Conservation (phyloP, 306 rosid species). For the Trichosanthes truncata region DNA sequence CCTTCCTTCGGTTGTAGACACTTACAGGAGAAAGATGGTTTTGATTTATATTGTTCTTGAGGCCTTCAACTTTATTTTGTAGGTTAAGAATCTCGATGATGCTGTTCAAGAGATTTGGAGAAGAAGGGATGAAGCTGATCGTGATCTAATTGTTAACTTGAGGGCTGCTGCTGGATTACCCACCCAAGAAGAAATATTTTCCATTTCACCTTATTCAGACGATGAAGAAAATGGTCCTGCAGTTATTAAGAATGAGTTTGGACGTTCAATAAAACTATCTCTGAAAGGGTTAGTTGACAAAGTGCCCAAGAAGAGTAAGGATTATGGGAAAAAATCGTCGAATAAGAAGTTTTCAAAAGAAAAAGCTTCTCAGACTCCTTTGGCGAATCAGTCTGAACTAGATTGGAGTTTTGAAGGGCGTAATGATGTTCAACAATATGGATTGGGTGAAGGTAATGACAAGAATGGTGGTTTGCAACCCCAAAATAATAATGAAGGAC, state of each 20-base stretch:
- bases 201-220: slow-evolving; percentile 83
- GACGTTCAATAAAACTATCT: slow-evolving; percentile 70
- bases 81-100: slow-evolving; percentile 89
- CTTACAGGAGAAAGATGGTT: neutral
- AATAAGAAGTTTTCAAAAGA: slow-evolving; percentile 52
- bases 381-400: slow-evolving; percentile 28
- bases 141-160: slow-evolving; percentile 66
- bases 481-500: slow-evolving; percentile 44
- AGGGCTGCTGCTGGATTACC: slow-evolving; percentile 96
- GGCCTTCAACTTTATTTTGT: slow-evolving; percentile 9
- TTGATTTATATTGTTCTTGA: slow-evolving; percentile 9
- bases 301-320: slow-evolving; percentile 63
- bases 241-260: slow-evolving; percentile 57
- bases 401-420: slow-evolving; percentile 49
- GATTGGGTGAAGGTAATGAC: slow-evolving; percentile 45
- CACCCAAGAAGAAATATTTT: slow-evolving; percentile 82
- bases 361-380: slow-evolving; percentile 37
- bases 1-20: neutral
- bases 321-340: slow-evolving; percentile 57
- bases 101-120: slow-evolving; percentile 97
- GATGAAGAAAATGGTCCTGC: slow-evolving; percentile 75
- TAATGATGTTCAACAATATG: slow-evolving; percentile 38
- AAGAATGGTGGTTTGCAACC: slow-evolving; percentile 45
- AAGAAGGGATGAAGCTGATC: slow-evolving; percentile 72
- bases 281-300: slow-evolving; percentile 60